These are phyloP conservation scores for Pestalotiopsis sp. DNA, from an alignment of 2,329 filamentous ascomycete species.

Conservation along the genomic window DNA sequence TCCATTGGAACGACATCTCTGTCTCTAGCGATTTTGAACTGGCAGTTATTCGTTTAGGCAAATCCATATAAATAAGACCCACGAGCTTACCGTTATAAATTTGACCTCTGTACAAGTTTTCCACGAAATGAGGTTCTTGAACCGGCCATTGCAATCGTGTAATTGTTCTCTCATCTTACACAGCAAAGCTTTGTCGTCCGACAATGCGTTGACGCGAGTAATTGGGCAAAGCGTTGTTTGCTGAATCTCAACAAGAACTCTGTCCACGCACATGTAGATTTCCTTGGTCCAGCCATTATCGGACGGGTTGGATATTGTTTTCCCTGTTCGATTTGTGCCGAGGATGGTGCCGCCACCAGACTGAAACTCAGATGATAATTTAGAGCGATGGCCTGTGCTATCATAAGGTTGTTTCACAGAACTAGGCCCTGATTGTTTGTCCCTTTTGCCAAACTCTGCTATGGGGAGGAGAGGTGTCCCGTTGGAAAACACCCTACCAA, in stretches of 20 bases:
- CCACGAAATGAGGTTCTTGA: neutral
- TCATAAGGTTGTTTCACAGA: too few relatives aligned
- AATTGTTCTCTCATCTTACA: neutral
- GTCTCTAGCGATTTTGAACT: neutral
- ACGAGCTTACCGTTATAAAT: neutral
- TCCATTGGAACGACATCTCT: neutral
- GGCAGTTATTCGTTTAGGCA: neutral
- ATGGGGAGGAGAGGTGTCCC: neutral
- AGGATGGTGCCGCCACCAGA: neutral
- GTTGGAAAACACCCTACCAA: neutral
- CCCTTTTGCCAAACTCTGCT: too few relatives aligned
- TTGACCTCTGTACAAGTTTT: neutral
- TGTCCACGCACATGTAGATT: neutral
- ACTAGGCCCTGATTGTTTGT: too few relatives aligned
- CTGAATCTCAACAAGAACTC: neutral
- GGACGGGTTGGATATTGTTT: neutral
- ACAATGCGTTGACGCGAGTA: neutral
- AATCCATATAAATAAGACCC: neutral
- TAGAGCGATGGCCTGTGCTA: too few relatives aligned
- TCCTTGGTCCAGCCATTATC: neutral
- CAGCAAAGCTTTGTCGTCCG: neutral
- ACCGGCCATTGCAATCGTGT: neutral
- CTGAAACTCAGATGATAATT: too few relatives aligned
- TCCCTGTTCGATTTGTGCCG: rapidly evolving
- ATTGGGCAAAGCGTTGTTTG: neutral